Evolutionary conservation across 1,284 basidiomycete species (phyloP).

Genomic region (Mycosarcoma maydis): DNA sequence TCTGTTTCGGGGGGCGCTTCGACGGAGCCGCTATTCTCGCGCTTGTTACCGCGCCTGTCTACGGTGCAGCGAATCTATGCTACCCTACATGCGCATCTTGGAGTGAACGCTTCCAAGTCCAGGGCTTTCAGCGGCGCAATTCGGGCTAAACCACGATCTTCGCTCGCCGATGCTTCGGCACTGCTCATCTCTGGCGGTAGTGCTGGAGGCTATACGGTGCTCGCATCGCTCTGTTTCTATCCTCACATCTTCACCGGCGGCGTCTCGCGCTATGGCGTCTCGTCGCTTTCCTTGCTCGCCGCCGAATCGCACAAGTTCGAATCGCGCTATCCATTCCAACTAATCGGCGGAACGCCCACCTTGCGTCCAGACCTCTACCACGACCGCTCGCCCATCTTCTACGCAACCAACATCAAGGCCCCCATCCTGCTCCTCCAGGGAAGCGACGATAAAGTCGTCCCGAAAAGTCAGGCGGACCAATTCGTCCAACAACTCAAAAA

Average conservation of each 20-base stretch:
- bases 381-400: slow-evolving; percentile 71
- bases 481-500: slow-evolving; percentile 49
- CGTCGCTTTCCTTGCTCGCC: slow-evolving; percentile 23
- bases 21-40: slow-evolving; percentile 17
- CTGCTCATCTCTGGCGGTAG: slow-evolving; percentile 66
- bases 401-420: slow-evolving; percentile 71
- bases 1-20: slow-evolving; percentile 1
- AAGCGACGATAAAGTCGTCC: slow-evolving; percentile 72
- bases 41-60: slow-evolving; percentile 40
- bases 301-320: slow-evolving; percentile 77
- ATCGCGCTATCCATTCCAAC: slow-evolving; percentile 71
- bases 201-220: slow-evolving; percentile 73
- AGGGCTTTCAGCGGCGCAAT: no score
- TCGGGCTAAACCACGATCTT: no score
- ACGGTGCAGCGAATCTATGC: slow-evolving; percentile 39
- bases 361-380: slow-evolving; percentile 71
- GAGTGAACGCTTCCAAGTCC: background rate
- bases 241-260: slow-evolving; percentile 43
- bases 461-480: slow-evolving; percentile 71
- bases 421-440: slow-evolving; percentile 74
- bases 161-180: slow-evolving; percentile 25
- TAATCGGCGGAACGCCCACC: slow-evolving; percentile 72
- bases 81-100: slow-evolving; percentile 21
- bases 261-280: slow-evolving; percentile 38
- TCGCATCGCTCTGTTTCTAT: slow-evolving; percentile 69